These are phyloP conservation scores for Pistacia vera DNA, from an alignment of 345 rosid species.

Conservation along the genomic window DNA sequence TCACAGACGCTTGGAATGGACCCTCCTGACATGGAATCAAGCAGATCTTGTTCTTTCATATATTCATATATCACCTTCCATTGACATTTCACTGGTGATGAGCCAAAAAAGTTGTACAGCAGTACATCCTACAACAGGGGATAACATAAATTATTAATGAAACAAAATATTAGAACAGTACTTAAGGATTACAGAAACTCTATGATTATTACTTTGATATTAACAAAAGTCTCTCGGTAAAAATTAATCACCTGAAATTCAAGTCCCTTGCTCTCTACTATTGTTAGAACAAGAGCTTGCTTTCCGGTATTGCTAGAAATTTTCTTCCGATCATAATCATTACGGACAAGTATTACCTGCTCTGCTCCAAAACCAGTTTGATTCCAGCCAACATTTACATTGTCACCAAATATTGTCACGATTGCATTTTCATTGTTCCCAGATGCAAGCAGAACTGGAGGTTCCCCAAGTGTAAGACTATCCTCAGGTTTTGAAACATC, in stretches of 20 bases:
- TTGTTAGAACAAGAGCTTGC: slow-evolving; percentile 53
- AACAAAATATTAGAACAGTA: not conserved
- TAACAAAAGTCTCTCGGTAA: not conserved
- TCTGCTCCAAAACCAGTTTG: slow-evolving; percentile 52
- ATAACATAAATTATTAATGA: too few species aligned
- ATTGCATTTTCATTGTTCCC: slow-evolving; percentile 36
- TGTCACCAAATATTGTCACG: slow-evolving; percentile 41
- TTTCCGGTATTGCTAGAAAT: slow-evolving; percentile 33
- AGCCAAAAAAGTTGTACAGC: slow-evolving; percentile 51
- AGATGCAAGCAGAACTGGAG: slow-evolving; percentile 44
- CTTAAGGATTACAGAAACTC: not conserved
- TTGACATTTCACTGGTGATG: slow-evolving; percentile 43
- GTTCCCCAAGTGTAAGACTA: slow-evolving; percentile 47
- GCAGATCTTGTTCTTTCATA: slow-evolving; percentile 37
- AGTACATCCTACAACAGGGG: slow-evolving; percentile 42
- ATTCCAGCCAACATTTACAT: slow-evolving; percentile 16
- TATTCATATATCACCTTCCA: slow-evolving; percentile 55
- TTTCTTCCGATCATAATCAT: slow-evolving; percentile 37
- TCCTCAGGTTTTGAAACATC: slow-evolving; percentile 44
- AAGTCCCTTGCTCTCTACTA: slow-evolving; percentile 53
- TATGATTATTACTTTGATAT: not conserved
- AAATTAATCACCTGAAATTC: slow-evolving; percentile 46
- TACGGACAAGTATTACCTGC: slow-evolving; percentile 52
- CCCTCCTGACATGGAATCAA: slow-evolving; percentile 19
- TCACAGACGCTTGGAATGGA: slow-evolving; percentile 34